Conservation (phyloP, 768 basidiomycete genomes). For the Suillus hirtellus region DNA sequence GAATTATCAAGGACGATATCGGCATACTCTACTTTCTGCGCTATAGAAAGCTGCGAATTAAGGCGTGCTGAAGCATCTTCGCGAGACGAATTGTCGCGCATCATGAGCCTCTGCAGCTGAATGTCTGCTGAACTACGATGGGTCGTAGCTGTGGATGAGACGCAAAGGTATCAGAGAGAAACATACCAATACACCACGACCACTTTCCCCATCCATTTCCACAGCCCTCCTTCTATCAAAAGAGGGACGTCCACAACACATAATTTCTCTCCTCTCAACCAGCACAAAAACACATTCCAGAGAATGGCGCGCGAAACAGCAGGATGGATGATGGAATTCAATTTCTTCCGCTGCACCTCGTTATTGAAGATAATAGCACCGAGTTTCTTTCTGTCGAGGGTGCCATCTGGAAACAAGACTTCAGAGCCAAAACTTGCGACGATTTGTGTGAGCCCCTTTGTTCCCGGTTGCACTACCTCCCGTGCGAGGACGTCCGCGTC, state of each 20-base stretch:
- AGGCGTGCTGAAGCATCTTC: slow-evolving; percentile 76
- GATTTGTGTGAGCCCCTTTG: slow-evolving; percentile 68
- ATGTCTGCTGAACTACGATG: slow-evolving; percentile 68
- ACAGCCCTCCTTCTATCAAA: slow-evolving; percentile 85
- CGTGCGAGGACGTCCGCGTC: slow-evolving; percentile 93
- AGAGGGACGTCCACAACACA: slow-evolving; percentile 91
- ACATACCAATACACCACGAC: slow-evolving; percentile 91
- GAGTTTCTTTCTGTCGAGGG: slow-evolving; percentile 79
- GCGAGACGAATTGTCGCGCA: slow-evolving; percentile 64
- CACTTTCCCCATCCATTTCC: slow-evolving; percentile 80
- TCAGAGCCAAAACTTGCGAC: slow-evolving; percentile 67
- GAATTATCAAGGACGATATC: slow-evolving; percentile 90
- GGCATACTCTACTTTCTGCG: slow-evolving; percentile 80
- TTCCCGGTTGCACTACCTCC: slow-evolving; percentile 82
- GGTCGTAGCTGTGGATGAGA: neutral
- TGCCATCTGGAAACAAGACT: slow-evolving; percentile 66
- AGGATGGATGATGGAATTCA: slow-evolving; percentile 91
- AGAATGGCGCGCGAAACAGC: slow-evolving; percentile 82
- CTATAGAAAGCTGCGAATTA: slow-evolving; percentile 76
- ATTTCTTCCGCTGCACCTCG: slow-evolving; percentile 60
- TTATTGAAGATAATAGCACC: slow-evolving; percentile 86
- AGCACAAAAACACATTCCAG: slow-evolving; percentile 62
- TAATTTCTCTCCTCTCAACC: slow-evolving; percentile 76
- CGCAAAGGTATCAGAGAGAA: neutral
- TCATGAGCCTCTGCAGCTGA: slow-evolving; percentile 81